Percentiles rank a stretch among this genome's conserved stretches.
These are phyloP conservation scores for Podospora anserina DNA, from an alignment of 495 filamentous ascomycete genomes.

Conservation along the genomic window DNA sequence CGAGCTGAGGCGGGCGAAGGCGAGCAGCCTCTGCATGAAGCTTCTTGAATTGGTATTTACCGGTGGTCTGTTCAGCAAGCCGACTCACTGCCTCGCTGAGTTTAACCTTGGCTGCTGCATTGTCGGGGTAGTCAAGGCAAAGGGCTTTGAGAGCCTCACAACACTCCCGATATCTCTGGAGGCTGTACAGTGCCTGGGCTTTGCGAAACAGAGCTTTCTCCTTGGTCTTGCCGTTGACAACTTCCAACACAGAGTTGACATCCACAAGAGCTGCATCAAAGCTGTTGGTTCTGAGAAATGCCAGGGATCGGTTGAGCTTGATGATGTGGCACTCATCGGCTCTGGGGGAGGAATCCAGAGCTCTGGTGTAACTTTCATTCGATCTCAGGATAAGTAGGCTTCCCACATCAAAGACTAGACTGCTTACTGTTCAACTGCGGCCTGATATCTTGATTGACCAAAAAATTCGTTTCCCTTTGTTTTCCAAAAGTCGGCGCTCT, in stretches of 20 bases:
- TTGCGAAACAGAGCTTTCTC: conserved; percentile 50
- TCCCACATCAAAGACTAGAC: not conserved
- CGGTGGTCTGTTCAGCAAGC: not conserved
- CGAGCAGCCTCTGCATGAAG: conserved; percentile 39
- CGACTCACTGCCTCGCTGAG: not conserved
- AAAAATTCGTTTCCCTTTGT: not conserved
- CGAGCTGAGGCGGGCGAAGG: conserved; percentile 37
- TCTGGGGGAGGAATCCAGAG: conserved; percentile 10
- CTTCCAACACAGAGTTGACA: not conserved
- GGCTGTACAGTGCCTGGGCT: conserved; percentile 45
- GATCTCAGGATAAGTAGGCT: not conserved
- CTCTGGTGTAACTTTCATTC: not conserved
- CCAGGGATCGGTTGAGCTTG: conserved; percentile 17
- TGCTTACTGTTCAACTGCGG: not conserved
- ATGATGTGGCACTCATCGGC: conserved; percentile 7
- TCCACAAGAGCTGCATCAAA: conserved; percentile 17
- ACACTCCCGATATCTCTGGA: conserved; percentile 37
- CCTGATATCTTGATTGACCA: not conserved
- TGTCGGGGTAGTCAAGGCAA: not conserved
- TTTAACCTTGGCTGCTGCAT: not conserved
- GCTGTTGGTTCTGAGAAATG: conserved; percentile 2
- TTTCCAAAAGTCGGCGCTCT: not conserved
- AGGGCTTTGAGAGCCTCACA: conserved; percentile 20
- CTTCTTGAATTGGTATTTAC: conserved; percentile 41
- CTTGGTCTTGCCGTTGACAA: conserved; percentile 5